These are phyloP conservation scores for Purpureocillium takamizusanense DNA, from an alignment of 2,329 filamentous ascomycete genomes.

Conservation along the genomic window DNA sequence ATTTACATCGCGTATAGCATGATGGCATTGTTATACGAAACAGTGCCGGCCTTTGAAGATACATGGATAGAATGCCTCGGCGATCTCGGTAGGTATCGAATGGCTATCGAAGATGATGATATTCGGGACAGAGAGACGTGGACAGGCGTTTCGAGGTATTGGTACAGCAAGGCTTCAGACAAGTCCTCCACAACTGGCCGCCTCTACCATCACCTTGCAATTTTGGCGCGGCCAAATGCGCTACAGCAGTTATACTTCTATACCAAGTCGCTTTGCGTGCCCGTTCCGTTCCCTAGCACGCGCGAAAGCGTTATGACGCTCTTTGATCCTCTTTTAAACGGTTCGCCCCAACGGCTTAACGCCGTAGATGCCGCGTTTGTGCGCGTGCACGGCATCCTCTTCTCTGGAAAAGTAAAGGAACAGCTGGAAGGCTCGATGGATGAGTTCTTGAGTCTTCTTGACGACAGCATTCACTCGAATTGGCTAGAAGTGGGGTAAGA, in stretches of 20 bases:
- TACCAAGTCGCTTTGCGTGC: conserved; percentile 59
- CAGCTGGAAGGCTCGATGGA: conserved; percentile 33
- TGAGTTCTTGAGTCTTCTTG: conserved; percentile 44
- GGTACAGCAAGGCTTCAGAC: conserved; percentile 79
- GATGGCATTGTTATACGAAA: conserved; percentile 81
- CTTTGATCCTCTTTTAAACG: conserved; percentile 48
- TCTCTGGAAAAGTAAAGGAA: conserved; percentile 39
- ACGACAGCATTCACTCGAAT: conserved; percentile 45
- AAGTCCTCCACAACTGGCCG: conserved; percentile 66
- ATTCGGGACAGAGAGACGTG: conserved; percentile 68
- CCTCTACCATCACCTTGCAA: conserved; percentile 82
- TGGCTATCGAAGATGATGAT: conserved; percentile 85
- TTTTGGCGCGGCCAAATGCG: conserved; percentile 60
- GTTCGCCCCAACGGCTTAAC: conserved; percentile 13
- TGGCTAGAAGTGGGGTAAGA: conserved; percentile 41
- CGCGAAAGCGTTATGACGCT: conserved; percentile 62
- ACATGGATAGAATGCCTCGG: conserved; percentile 94
- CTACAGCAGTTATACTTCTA: conserved; percentile 68
- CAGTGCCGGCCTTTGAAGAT: conserved; percentile 70
- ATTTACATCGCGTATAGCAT: conserved; percentile 86
- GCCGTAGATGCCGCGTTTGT: conserved; percentile 52
- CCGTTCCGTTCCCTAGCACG: conserved; percentile 57
- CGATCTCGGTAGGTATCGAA: conserved; percentile 72
- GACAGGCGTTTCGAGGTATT: conserved; percentile 70
- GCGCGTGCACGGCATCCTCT: conserved; percentile 54